Evolutionary conservation across 176 grass and related monocot species (phyloP).

Genomic region (Oryza nivara): DNA sequence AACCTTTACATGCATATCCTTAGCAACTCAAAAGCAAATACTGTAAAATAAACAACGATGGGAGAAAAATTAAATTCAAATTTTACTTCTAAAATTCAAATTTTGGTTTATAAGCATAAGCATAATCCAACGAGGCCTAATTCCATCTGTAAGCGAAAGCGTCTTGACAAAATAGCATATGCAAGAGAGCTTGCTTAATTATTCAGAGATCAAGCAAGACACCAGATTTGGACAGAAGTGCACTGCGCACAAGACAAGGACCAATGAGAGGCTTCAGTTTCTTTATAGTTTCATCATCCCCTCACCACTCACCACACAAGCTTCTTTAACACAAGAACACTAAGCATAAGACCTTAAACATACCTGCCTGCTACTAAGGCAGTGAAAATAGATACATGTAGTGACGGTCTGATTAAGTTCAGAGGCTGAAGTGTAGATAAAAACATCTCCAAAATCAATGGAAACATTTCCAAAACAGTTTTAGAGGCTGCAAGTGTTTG

Average conservation of each 20-base stretch:
- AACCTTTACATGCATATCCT: too few relatives aligned
- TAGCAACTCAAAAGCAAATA: too few relatives aligned
- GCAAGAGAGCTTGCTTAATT: neutral
- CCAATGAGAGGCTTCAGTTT: constrained; percentile 16
- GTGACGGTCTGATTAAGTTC: neutral
- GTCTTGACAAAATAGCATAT: too few relatives aligned
- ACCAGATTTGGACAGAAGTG: neutral
- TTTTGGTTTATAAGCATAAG: too few relatives aligned
- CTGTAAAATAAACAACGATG: too few relatives aligned
- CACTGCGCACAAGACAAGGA: neutral
- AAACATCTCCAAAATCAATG: neutral
- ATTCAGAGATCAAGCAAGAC: constrained; percentile 7
- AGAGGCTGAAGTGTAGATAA: neutral
- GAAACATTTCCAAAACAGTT: neutral
- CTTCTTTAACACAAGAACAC: neutral
- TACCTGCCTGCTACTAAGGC: neutral
- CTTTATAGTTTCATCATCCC: constrained; percentile 6
- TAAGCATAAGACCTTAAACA: constrained; percentile 1
- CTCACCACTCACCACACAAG: constrained; percentile 13
- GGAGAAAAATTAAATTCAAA: too few relatives aligned
- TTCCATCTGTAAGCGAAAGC: neutral
- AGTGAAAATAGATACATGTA: constrained; percentile 10
- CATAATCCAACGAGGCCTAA: too few relatives aligned
- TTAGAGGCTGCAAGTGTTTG: neutral
- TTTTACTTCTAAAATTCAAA: too few relatives aligned